Evolutionary conservation across 805 yeast genomes (phyloP), one percentile per base, ranked within the genome.

Genomic region (Yarrowia alimentaria): DNA sequence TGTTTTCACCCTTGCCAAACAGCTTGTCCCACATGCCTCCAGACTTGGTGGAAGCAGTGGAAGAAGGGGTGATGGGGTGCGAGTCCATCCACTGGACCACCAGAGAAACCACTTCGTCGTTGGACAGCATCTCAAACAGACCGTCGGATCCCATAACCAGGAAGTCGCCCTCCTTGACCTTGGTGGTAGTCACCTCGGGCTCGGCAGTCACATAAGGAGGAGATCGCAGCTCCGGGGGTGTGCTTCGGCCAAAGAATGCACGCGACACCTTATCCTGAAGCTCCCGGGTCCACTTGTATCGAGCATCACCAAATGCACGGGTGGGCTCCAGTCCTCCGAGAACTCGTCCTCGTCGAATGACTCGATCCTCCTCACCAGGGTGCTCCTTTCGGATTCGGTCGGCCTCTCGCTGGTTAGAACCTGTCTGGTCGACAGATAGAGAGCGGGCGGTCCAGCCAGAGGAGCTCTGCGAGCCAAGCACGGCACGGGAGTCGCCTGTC

Each of bases 181-280:
- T 79, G 10, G 90, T 83, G 2, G 95, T 81, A 2, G 96, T 84
- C 19, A 90, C 75, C 21, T 85, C 95, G 0, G 99, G 99, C 64
- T 84, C 90, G 0, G 99, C 98, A 1, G 99, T 93, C 28, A 93
- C 97, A 65, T 93, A 93, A 0, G 99, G 99, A 3, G 99, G 99
- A 1, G 96, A 83, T 54, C 80, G 72, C 54, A 87, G 74, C 24
- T 94, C 94, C 33, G 72, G 71, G 18, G 85, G 77, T 13, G 68
- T 60, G 53, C 77, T 69, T 63, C 91, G 77, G 26, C 96, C 94
- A 64, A 91, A 90, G 58, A 89, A 82, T 59, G 81, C 81, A 55
- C 82, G 75, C 58, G 86, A 82, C 18, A 85, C 74, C 53, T 75
- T 69, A 40, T 83, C 83, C 61, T 94, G 97, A 52, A 87, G 76